A percentile compares a stretch with the other conserved stretches of the same genome.
Conservation (phyloP, 2,329 filamentous ascomycete species). For the Trichoderma sp. region DNA sequence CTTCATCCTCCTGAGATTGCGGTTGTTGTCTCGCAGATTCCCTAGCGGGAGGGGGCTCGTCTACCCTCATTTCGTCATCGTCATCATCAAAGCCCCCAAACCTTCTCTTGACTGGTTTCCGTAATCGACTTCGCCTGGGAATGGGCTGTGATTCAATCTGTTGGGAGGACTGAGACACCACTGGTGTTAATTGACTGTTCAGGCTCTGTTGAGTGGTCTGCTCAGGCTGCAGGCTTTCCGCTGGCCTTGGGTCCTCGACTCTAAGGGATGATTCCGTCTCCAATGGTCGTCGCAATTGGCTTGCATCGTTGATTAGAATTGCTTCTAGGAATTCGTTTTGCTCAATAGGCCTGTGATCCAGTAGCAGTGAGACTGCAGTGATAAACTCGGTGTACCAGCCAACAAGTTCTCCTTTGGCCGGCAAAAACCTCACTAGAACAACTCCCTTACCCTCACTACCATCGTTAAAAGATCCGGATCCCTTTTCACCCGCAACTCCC, state of each 20-base stretch:
- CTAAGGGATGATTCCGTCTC: conserved; percentile 42
- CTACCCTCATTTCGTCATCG: conserved; percentile 29
- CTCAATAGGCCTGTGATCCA: conserved; percentile 80
- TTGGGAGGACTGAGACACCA: conserved; percentile 22
- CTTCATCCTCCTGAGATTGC: conserved; percentile 34
- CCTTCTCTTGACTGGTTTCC: conserved; percentile 48
- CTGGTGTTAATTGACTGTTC: conserved; percentile 15
- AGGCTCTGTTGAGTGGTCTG: conserved; percentile 12
- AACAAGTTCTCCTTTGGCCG: conserved; percentile 51
- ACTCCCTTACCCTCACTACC: conserved; percentile 67
- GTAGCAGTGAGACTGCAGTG: conserved; percentile 63
- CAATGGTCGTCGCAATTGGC: conserved; percentile 65
- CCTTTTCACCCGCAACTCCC: conserved; percentile 70
- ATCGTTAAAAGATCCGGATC: conserved; percentile 60
- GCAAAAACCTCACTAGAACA: conserved; percentile 71
- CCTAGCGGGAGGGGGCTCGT: not conserved
- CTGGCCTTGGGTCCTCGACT: conserved; percentile 23
- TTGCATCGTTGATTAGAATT: conserved; percentile 77
- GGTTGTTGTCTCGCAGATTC: conserved; percentile 13
- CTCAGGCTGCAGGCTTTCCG: conserved; percentile 2
- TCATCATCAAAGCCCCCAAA: conserved; percentile 70
- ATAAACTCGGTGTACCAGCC: conserved; percentile 71
- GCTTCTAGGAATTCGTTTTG: conserved; percentile 91
- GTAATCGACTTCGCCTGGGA: conserved; percentile 26
- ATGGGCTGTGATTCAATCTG: conserved; percentile 24